A percentile compares a stretch with the other conserved stretches of the same genome.
These are phyloP conservation scores for Friedmanniomyces endolithicus DNA, from an alignment of 495 filamentous ascomycete species.

Conservation along the genomic window DNA sequence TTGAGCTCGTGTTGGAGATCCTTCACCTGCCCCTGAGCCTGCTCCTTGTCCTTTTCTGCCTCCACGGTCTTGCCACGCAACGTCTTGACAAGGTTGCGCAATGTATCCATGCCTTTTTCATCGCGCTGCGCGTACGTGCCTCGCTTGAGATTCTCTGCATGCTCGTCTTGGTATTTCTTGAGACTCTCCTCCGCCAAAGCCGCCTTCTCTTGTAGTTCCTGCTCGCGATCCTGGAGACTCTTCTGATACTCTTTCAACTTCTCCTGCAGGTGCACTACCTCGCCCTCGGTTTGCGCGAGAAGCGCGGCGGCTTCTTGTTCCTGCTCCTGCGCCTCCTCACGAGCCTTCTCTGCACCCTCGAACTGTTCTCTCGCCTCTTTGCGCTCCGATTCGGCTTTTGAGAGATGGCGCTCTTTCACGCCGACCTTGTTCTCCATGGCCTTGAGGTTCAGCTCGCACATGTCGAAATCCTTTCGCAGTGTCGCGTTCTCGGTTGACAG, in stretches of 20 bases:
- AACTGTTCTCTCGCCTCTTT: constrained; percentile 1
- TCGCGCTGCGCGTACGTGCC: constrained; percentile 27
- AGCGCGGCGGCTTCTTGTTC: constrained; percentile 4
- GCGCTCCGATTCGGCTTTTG: constrained; percentile 10
- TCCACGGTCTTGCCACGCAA: constrained; percentile 41
- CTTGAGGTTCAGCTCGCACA: constrained; percentile 9
- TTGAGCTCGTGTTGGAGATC: constrained; percentile 13
- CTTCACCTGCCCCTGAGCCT: constrained; percentile 6
- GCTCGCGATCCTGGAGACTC: constrained; percentile 13
- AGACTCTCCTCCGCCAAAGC: constrained; percentile 27
- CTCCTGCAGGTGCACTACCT: constrained; percentile 6
- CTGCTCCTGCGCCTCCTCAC: constrained; percentile 12
- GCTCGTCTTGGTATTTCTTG: constrained; percentile 12
- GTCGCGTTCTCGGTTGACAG: constrained; percentile 14
- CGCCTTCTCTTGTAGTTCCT: constrained; percentile 26
- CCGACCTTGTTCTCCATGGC: constrained; percentile 18
- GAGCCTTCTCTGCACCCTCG: constrained; percentile 1
- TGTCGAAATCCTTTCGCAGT: constrained; percentile 6
- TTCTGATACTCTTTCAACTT: constrained; percentile 6
- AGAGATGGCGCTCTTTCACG: constrained; percentile 7
- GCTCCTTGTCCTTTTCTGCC: constrained; percentile 30
- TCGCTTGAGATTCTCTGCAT: constrained; percentile 16
- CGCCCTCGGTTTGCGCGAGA: constrained; percentile 3
- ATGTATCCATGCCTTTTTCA: constrained; percentile 40
- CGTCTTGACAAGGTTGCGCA: constrained; percentile 42